Evolutionary conservation across 345 rosid genomes (phyloP), one percentile per base, ranked within the genome.

Genomic region (Noccaea caerulescens): DNA sequence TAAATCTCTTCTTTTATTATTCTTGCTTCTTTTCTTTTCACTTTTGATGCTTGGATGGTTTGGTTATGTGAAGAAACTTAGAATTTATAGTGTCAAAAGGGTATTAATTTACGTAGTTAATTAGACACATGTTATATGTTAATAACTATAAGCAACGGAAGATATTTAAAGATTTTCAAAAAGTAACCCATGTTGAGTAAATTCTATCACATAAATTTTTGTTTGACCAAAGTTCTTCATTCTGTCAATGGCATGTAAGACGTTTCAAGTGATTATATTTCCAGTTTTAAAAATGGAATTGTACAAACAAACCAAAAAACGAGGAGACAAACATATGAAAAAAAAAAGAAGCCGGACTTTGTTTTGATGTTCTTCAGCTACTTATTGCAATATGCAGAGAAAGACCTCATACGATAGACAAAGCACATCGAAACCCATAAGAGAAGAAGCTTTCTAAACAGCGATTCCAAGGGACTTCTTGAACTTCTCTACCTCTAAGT

Each of bases 401-500:
- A 16, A 51, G 78, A 47, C 61, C 77, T 72, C 76, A 53, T 75
- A 62, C 20, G 53, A 79, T 69, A 12, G 46, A 58, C 71, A 79
- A 60, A 20, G 33, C 54, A 54, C 49, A 46, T 20, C 9, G 41
- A 75, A 27, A 41, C 37, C 20, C 59, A 39, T 9, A 39, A 52
- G 50, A 53, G 50, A 66, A 52, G 60, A 59, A 50, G 33, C 6
- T 16, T 49, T 66, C 39, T 69, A 94, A 69, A 94, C 80, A 5
- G 83, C 27, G 67, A 94, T 88, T 6, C 93, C 93, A 62, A 83
- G 63, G 69, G 88, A 79, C 76, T 92, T 89, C 77, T 86, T 94
- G 56, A 87, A 76, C 82, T 91, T 92, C 82, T 94, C 99, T 13
- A 94, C 98, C 85, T 92, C 97, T 85, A 94, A 83, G 81, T 92